Evolutionary conservation across 2,329 filamentous ascomycete species (phyloP).

Genomic region (Diaporthe australafricana): DNA sequence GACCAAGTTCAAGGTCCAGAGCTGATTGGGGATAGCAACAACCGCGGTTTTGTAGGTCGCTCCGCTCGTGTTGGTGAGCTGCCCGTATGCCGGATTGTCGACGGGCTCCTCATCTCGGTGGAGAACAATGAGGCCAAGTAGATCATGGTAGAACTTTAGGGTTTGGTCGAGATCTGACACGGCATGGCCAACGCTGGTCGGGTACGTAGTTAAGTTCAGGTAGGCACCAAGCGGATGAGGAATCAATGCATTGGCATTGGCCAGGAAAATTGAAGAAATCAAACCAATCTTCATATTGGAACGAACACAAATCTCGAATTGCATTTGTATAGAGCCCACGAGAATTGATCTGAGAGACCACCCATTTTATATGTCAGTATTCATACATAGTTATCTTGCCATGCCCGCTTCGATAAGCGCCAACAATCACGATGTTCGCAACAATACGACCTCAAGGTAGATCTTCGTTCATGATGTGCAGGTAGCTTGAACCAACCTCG

Average conservation of each 20-base stretch:
- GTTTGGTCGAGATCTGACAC: neutral
- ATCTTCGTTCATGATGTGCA: neutral
- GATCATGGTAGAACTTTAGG: neutral
- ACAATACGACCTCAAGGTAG: neutral
- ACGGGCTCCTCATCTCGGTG: neutral
- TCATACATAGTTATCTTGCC: neutral
- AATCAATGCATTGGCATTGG: too few species aligned
- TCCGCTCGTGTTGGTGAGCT: neutral
- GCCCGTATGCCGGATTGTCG: neutral
- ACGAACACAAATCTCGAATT: neutral
- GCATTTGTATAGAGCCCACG: neutral
- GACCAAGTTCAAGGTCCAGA: constrained; percentile 3
- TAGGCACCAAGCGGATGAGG: neutral
- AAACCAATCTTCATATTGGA: neutral
- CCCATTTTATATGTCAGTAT: neutral
- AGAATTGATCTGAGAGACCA: too few species aligned
- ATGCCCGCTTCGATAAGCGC: neutral
- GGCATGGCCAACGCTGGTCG: constrained; percentile 1
- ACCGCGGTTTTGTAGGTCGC: neutral
- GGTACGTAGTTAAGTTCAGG: neutral
- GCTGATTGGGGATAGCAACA: neutral
- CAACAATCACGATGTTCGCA: too few species aligned
- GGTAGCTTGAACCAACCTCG: neutral
- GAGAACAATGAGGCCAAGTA: neutral
- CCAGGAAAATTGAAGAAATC: neutral